Percentiles rank a stretch among this genome's conserved stretches.
Evolutionary conservation across 2,329 filamentous ascomycete genomes (phyloP).

Genomic region (Pseudogymnoascus sp.): DNA sequence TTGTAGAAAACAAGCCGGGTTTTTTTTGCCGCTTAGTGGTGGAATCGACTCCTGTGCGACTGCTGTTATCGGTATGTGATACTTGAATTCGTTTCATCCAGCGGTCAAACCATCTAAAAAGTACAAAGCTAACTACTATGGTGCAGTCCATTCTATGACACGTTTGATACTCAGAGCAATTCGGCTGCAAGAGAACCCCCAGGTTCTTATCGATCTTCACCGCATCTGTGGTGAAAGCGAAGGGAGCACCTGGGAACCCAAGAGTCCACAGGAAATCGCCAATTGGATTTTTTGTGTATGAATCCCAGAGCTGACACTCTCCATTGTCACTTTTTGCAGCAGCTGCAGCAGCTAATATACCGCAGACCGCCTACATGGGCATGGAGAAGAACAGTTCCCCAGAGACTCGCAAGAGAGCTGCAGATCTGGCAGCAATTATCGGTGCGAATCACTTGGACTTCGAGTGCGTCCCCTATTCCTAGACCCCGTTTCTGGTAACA

Average conservation of each 20-base stretch:
- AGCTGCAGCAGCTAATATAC: not conserved
- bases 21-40: conserved; percentile 49
- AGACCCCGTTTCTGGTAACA: not conserved
- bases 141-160: conserved; percentile 1
- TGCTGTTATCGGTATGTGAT: conserved; percentile 39
- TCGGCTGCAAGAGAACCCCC: conserved; percentile 36
- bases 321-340: not conserved
- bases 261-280: conserved; percentile 47
- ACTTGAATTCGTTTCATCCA: conserved; percentile 41
- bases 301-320: not conserved
- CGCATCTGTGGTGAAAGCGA: conserved; percentile 45
- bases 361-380: conserved; percentile 60
- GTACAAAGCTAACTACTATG: not conserved
- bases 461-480: conserved; percentile 32
- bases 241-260: conserved; percentile 34
- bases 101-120: conserved; percentile 20
- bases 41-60: conserved; percentile 56
- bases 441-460: conserved; percentile 61
- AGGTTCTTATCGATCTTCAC: conserved; percentile 45
- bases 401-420: conserved; percentile 61
- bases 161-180: not conserved
- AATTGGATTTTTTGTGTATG: conserved; percentile 42
- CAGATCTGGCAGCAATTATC: conserved; percentile 52
- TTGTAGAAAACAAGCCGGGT: conserved; percentile 37
- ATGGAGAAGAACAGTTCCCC: conserved; percentile 54